Conservation (phyloP, 106 monocot species). For the Dendrobium chrysotoxum region DNA sequence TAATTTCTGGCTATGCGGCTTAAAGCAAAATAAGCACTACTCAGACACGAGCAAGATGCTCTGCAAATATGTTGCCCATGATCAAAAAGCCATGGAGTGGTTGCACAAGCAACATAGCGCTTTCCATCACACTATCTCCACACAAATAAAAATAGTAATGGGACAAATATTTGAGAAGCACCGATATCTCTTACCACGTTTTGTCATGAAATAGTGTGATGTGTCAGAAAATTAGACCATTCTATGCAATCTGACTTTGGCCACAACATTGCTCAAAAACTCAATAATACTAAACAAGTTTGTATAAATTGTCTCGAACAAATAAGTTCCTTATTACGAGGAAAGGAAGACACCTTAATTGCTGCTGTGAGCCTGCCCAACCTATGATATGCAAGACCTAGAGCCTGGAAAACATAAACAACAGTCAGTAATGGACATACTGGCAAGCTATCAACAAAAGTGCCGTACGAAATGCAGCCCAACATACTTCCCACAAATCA, state of each 20-base stretch:
- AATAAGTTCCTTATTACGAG: not conserved
- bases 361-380: constrained; percentile 95
- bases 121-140: not conserved
- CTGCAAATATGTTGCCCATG: not conserved
- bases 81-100: not conserved
- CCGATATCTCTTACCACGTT: not conserved
- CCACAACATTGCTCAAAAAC: not conserved
- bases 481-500: constrained; percentile 88
- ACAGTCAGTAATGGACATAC: constrained; percentile 1
- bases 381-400: constrained; percentile 81
- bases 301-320: not conserved
- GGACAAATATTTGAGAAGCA: not conserved
- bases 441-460: not conserved
- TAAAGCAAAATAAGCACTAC: not conserved
- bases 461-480: not conserved
- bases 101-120: not conserved
- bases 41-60: not conserved
- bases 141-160: not conserved
- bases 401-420: constrained; percentile 37
- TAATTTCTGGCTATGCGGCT: not conserved
- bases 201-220: not conserved
- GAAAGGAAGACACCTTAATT: constrained; percentile 57
- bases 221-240: not conserved
- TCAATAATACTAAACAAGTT: not conserved
- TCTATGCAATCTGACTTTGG: not conserved